These are phyloP conservation scores for Saccharomycopsis selenospora DNA, from an alignment of 805 yeast genomes.

Conservation along the genomic window DNA sequence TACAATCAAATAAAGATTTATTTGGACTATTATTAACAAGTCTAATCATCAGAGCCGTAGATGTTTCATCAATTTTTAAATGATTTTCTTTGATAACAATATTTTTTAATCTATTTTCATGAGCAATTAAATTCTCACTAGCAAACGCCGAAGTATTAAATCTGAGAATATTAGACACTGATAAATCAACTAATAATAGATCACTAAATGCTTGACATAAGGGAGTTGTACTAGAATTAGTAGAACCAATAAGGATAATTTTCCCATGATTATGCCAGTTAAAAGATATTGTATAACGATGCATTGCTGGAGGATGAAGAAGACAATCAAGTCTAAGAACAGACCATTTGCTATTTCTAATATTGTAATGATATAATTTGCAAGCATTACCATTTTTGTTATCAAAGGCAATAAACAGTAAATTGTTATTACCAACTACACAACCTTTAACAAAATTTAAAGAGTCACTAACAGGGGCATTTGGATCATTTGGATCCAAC, in stretches of 20 bases:
- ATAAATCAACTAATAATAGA: conserved; percentile 45
- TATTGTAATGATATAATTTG: conserved; percentile 46
- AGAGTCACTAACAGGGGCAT: conserved; percentile 1
- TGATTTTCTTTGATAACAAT: not conserved
- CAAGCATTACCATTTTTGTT: not conserved
- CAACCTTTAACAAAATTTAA: conserved; percentile 3
- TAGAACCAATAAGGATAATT: conserved; percentile 51
- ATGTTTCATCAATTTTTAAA: not conserved
- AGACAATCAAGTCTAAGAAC: conserved; percentile 47
- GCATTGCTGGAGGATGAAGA: conserved; percentile 45
- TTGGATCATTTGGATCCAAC: not conserved
- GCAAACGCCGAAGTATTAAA: not conserved
- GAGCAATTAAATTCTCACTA: not conserved
- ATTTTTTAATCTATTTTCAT: not conserved
- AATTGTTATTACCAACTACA: conserved; percentile 7
- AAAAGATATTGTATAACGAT: conserved; percentile 59
- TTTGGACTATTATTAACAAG: too few relatives aligned
- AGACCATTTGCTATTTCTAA: conserved; percentile 57
- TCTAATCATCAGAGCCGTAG: not conserved
- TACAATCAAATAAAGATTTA: too few relatives aligned
- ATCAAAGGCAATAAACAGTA: conserved; percentile 26
- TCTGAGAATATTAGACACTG: conserved; percentile 42
- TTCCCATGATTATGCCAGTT: conserved; percentile 77
- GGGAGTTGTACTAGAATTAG: not conserved
- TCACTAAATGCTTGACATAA: conserved; percentile 24